Evolutionary conservation across 1,284 basidiomycete species (phyloP).

Genomic region (Mycena citricolor): DNA sequence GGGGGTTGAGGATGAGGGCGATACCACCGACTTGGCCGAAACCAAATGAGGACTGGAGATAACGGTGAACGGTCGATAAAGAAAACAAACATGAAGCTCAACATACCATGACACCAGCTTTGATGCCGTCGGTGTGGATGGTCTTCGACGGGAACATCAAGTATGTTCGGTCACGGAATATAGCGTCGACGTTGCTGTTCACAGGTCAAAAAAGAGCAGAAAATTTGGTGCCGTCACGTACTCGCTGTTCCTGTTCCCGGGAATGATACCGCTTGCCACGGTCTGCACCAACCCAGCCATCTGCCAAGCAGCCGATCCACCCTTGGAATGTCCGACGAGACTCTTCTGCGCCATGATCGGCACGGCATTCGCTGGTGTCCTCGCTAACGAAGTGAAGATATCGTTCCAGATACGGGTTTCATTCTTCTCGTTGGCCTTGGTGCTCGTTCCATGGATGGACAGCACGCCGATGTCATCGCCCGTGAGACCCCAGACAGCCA

Average conservation of each 20-base stretch:
- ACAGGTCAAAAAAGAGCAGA: constrained; percentile 24
- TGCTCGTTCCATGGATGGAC: constrained; percentile 94
- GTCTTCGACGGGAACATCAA: constrained; percentile 97
- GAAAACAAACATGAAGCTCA: constrained; percentile 10
- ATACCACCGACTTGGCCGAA: constrained; percentile 99
- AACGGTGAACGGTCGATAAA: constrained; percentile 22
- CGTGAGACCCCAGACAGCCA: constrained; percentile 94
- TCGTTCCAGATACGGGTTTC: constrained; percentile 97
- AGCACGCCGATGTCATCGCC: constrained; percentile 90
- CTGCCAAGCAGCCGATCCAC: constrained; percentile 97
- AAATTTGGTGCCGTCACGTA: constrained; percentile 52
- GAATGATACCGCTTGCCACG: constrained; percentile 83
- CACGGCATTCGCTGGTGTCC: constrained; percentile 91
- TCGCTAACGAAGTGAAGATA: constrained; percentile 84
- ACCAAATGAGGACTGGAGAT: constrained; percentile 85
- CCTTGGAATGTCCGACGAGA: constrained; percentile 94
- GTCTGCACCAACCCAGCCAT: constrained; percentile 91
- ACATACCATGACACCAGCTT: constrained; percentile 83
- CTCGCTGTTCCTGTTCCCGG: constrained; percentile 97
- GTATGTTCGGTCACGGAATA: constrained; percentile 87
- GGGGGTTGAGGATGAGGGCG: constrained; percentile 86
- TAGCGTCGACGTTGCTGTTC: constrained; percentile 85
- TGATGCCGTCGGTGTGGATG: constrained; percentile 90
- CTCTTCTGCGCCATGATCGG: constrained; percentile 98
- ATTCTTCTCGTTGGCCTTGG: constrained; percentile 97